A percentile compares a stretch with the other conserved stretches of the same genome.
Conservation (phyloP, 805 yeast species). For the Priceomyces carsonii region DNA sequence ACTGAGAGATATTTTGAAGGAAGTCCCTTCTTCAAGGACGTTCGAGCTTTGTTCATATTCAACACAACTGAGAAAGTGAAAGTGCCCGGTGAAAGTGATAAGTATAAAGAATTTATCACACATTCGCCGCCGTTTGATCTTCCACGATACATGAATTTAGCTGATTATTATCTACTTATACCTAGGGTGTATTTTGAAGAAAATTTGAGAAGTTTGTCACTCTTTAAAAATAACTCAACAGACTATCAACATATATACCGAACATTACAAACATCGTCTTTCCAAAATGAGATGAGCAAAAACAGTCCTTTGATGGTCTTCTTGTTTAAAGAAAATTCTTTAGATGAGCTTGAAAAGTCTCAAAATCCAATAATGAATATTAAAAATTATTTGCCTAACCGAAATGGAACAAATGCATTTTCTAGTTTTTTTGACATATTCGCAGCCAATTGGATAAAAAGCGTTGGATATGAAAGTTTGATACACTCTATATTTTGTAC, state of each 20-base stretch:
- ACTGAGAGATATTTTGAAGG: too few species aligned
- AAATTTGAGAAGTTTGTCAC: constrained; percentile 7
- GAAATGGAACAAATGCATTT: constrained; percentile 15
- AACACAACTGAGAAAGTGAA: constrained; percentile 25
- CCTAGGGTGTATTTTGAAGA: constrained; percentile 25
- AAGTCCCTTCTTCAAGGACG: constrained; percentile 30
- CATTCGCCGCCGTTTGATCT: constrained; percentile 40
- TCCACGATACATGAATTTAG: constrained; percentile 32
- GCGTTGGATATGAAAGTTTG: constrained; percentile 29
- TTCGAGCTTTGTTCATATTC: constrained; percentile 39
- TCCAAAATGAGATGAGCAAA: constrained; percentile 22
- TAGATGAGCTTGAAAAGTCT: constrained; percentile 1
- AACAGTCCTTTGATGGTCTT: constrained; percentile 40
- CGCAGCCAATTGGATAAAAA: constrained; percentile 41
- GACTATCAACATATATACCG: constrained; percentile 12
- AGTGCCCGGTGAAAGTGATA: constrained; percentile 10
- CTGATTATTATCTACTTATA: constrained; percentile 39
- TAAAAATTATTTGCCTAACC: constrained; percentile 18
- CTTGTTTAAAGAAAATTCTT: constrained; percentile 14
- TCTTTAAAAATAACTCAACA: constrained; percentile 9
- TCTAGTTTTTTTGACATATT: constrained; percentile 42
- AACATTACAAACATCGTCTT: constrained; percentile 20
- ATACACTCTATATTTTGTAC: constrained; percentile 48
- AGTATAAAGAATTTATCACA: constrained; percentile 25
- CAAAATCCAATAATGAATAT: constrained; percentile 21